These are phyloP conservation scores for Tricholoma sp. DNA, from an alignment of 768 basidiomycete genomes.

Conservation along the genomic window DNA sequence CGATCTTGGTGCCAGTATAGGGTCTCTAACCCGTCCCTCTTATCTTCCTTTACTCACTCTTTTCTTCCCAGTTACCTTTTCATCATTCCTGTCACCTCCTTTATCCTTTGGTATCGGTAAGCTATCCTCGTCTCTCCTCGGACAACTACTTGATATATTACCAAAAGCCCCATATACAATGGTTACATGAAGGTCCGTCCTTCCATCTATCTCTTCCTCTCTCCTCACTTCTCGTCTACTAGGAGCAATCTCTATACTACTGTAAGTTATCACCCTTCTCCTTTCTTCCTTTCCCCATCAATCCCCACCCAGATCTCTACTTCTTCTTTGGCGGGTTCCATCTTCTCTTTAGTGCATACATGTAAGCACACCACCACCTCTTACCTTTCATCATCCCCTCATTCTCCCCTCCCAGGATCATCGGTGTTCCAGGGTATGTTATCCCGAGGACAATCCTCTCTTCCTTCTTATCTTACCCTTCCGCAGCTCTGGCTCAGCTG, in stretches of 20 bases:
- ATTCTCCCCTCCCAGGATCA: conserved; percentile 57
- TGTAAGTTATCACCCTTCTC: conserved; percentile 48
- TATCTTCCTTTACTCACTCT: conserved; percentile 17
- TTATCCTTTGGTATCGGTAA: conserved; percentile 93
- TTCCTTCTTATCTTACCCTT: conserved; percentile 1
- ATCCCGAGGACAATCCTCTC: conserved; percentile 28
- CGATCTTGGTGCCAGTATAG: conserved; percentile 79
- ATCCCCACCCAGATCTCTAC: conserved; percentile 69
- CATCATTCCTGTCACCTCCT: conserved; percentile 73
- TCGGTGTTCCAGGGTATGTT: conserved; percentile 81
- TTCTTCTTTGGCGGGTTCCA: conserved; percentile 97
- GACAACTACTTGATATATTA: conserved; percentile 5
- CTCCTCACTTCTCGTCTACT: conserved; percentile 16
- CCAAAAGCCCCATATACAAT: conserved; percentile 84
- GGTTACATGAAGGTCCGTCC: conserved; percentile 87
- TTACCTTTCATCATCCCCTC: conserved; percentile 21
- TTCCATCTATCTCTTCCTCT: conserved; percentile 9
- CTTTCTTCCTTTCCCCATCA: conserved; percentile 21
- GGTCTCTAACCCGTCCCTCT: conserved; percentile 42
- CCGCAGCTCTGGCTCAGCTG: conserved; percentile 85
- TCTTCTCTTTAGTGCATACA: conserved; percentile 87
- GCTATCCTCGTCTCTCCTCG: conserved; percentile 20
- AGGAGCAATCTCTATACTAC: conserved; percentile 94
- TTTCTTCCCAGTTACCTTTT: conserved; percentile 60
- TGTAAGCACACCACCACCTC: conserved; percentile 44